Conservation (phyloP, 345 rosid genomes). For the Euphorbia pulcherrima region DNA sequence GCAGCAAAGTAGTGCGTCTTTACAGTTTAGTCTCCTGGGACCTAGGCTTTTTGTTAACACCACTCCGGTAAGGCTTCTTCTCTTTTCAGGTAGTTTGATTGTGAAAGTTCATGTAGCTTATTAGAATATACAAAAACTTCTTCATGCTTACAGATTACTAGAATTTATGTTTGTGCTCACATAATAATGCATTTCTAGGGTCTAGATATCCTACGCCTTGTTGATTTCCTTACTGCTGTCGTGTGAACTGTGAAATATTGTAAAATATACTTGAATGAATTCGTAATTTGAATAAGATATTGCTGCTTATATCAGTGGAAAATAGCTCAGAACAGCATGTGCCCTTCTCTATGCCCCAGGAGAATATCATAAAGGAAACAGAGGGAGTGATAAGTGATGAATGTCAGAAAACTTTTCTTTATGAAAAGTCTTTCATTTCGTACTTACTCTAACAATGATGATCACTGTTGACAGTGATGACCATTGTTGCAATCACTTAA, state of each 20-base stretch:
- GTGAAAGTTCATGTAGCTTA: too few species aligned
- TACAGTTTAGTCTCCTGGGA: constrained; percentile 86
- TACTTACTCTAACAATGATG: too few species aligned
- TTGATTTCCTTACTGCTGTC: neutral
- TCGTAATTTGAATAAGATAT: neutral
- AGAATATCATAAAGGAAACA: too few species aligned
- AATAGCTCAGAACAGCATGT: neutral
- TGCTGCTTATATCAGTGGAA: neutral
- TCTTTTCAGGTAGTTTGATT: too few species aligned
- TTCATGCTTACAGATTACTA: too few species aligned
- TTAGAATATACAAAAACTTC: too few species aligned
- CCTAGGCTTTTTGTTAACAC: constrained; percentile 89
- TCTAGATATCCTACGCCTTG: neutral
- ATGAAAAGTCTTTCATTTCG: too few species aligned
- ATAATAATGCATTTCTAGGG: neutral
- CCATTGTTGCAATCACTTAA: too few species aligned
- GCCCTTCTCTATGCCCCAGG: neutral
- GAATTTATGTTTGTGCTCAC: neutral
- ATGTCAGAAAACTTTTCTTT: too few species aligned
- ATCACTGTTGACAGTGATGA: neutral
- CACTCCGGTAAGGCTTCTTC: constrained; percentile 50
- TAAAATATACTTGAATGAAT: too few species aligned
- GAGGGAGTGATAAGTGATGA: neutral
- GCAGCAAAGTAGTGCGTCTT: constrained; percentile 61
- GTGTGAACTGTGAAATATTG: neutral